Conservation (phyloP, 192 early-diverging fungal genomes). For the Coemansia sp. region DNA sequence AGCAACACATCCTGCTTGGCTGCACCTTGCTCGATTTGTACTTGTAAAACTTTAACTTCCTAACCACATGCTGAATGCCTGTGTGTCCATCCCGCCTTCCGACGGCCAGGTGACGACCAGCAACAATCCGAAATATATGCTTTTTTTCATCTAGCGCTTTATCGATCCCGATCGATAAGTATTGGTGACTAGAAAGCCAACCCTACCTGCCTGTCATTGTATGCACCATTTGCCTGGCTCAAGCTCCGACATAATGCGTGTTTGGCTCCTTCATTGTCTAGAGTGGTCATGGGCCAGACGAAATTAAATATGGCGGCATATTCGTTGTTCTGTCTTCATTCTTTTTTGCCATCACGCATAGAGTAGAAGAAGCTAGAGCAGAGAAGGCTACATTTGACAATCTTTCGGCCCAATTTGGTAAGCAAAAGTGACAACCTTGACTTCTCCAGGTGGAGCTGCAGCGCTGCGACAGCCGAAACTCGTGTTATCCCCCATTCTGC, state of each 20-base stretch:
- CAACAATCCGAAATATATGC: background rate
- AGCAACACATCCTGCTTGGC: too few species aligned
- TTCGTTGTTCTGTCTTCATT: background rate
- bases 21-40: too few species aligned
- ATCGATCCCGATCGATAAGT: background rate
- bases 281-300: background rate
- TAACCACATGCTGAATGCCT: background rate
- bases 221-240: too few species aligned
- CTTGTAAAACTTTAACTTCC: too few species aligned
- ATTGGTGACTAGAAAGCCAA: background rate
- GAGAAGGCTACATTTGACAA: too few species aligned
- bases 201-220: too few species aligned
- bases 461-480: background rate
- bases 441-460: background rate
- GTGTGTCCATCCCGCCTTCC: background rate
- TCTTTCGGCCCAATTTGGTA: too few species aligned
- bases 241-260: too few species aligned
- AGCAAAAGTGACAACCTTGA: background rate
- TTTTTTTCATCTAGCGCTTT: background rate
- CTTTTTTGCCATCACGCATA: too few species aligned
- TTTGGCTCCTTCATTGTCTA: background rate
- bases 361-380: too few species aligned
- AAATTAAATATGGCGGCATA: conserved; percentile 1
- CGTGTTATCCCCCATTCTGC: background rate
- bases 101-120: background rate